Evolutionary conservation across 371 early-diverging fungal species (phyloP), one percentile per base, ranked within the genome.

Genomic region (Circinella minor): DNA sequence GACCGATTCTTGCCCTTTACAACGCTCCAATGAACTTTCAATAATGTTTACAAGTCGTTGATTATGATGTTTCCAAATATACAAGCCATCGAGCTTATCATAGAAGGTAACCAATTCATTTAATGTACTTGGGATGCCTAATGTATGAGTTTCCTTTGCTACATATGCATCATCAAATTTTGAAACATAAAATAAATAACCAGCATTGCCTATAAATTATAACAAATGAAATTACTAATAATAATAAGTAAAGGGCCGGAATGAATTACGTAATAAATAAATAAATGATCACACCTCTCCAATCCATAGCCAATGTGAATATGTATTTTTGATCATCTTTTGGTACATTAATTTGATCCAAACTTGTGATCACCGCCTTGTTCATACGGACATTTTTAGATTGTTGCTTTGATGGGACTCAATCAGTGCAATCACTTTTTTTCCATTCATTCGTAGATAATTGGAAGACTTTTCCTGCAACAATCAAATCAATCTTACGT

Each of bases 361-460:
- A 63, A 37, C 63, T 51, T 1, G 49, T 63, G 14, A 69, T 15
- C 3, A 69, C 61, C 9, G 63, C 69, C 34, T 69, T 69, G 63
- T 69, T 63, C 63, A 69, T 54, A 4, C 69, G 36, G 11, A 69
- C 43, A 34, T 69, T 63, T 36, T 69, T 69, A 7, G 54, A 62
- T 51, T 63, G 69, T 36, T 69, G 63, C 34, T 67, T 60, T 9
- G 17, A 34, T 17, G 60, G 36, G 10, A 60, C 38, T 8, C 34
- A 14, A 36, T 27, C 17, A 8, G 66, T 55, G 11, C 36, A 36
- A 18, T 55, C 20, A n/a, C 34, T 38, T 17, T 39, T 38, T 36
- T 66, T 66, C 66, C 66, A 66, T 36, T 66, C 66, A 27, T n/a
- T 66, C 4, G 66, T 55, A 57, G 51, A 4, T 17, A 66, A 43